These are phyloP conservation scores for Jaminaea rosea DNA, from an alignment of 1,284 basidiomycete species.

Conservation along the genomic window DNA sequence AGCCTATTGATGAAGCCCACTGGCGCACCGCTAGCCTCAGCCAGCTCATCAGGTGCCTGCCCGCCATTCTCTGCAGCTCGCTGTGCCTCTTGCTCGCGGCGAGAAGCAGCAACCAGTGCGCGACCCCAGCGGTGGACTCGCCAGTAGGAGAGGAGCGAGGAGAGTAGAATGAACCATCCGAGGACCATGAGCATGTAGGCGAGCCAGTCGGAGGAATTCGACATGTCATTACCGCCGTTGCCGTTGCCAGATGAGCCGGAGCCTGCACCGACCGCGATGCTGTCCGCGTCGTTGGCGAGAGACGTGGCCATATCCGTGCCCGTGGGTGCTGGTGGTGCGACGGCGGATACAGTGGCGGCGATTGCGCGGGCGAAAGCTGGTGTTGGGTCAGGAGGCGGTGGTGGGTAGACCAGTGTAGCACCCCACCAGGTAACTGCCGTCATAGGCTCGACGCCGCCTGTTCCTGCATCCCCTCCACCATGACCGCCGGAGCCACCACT, in stretches of 20 bases:
- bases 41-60: background rate
- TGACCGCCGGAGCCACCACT: slow-evolving; percentile 29
- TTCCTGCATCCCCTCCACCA: no score
- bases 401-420: background rate
- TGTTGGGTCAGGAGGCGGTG: no score
- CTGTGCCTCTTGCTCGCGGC: slow-evolving; percentile 17
- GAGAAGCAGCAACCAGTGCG: slow-evolving; percentile 27
- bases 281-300: background rate
- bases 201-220: slow-evolving; percentile 64
- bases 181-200: slow-evolving; percentile 82
- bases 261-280: slow-evolving; percentile 2
- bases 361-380: no score
- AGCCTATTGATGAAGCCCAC: slow-evolving; percentile 19
- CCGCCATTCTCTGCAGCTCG: slow-evolving; percentile 4
- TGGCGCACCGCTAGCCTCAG: slow-evolving; percentile 2
- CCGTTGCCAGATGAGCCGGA: background rate
- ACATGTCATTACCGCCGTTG: slow-evolving; percentile 38
- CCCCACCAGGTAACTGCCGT: slow-evolving; percentile 3
- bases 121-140: slow-evolving; percentile 34
- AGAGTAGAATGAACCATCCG: slow-evolving; percentile 69
- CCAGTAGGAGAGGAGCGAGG: slow-evolving; percentile 68
- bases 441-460: slow-evolving; percentile 13
- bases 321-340: no score
- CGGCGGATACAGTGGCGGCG: no score
- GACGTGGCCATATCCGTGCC: background rate